These are phyloP conservation scores for Abortiporus biennis DNA, from an alignment of 1,284 basidiomycete species.

Conservation along the genomic window DNA sequence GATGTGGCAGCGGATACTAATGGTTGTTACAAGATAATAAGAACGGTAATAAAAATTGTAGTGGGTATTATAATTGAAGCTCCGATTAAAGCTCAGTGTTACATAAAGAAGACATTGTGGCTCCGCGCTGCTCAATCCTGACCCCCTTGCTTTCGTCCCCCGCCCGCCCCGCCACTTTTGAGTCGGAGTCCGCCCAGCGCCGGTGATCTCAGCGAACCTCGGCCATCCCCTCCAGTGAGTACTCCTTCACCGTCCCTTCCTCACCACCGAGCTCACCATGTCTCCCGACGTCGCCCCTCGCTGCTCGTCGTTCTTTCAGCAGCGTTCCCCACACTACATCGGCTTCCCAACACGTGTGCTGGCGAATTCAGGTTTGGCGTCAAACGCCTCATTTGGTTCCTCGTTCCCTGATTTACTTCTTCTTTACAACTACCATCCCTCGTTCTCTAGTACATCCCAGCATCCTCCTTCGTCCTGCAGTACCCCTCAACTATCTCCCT, in stretches of 20 bases:
- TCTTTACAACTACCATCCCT: not conserved
- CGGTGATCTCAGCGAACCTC: slow-evolving; percentile 21
- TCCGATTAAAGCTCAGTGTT: no score
- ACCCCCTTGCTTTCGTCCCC: slow-evolving; percentile 16
- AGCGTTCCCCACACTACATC: slow-evolving; percentile 2
- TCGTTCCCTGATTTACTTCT: slow-evolving; percentile 1
- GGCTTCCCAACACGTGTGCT: slow-evolving; percentile 17
- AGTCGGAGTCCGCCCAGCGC: slow-evolving; percentile 21
- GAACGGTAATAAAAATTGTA: no score
- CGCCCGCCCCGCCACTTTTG: slow-evolving; percentile 22
- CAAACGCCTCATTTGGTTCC: slow-evolving; percentile 12
- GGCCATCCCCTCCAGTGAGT: slow-evolving; percentile 1
- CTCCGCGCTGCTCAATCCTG: slow-evolving; percentile 12
- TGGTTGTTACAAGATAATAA: no score
- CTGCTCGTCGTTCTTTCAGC: slow-evolving; percentile 6
- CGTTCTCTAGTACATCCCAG: not conserved
- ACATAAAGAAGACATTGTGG: no score
- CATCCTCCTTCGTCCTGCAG: slow-evolving; percentile 10
- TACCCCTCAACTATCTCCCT: slow-evolving; percentile 11
- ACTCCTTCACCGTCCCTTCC: not conserved
- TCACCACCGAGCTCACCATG: slow-evolving; percentile 9
- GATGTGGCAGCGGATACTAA: no score
- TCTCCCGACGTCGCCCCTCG: slow-evolving; percentile 8
- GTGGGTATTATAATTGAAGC: no score
- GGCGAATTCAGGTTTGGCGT: slow-evolving; percentile 7